Conservation (phyloP, 345 rosid species). For the Brassica juncea region DNA sequence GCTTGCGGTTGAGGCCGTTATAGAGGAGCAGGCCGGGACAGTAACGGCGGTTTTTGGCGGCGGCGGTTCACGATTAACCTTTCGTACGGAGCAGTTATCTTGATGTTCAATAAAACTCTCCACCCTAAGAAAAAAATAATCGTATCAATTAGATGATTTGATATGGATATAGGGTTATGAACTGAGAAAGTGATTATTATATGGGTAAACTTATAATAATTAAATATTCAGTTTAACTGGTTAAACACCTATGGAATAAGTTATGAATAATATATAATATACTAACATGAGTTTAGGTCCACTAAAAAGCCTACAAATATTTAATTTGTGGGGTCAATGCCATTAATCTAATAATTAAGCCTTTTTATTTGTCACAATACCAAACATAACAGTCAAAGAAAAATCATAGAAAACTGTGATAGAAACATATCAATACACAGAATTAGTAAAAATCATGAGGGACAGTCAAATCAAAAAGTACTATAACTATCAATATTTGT, state of each 20-base stretch:
- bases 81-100: conserved; percentile 63
- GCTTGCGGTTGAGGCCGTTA: conserved; percentile 75
- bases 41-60: conserved; percentile 41
- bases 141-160: conserved; percentile 1
- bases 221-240: background rate
- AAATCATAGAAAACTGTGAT: conserved; percentile 7
- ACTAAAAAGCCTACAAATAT: background rate
- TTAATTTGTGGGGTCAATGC: conserved; percentile 17
- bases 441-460: conserved; percentile 32
- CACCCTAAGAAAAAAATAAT: conserved; percentile 47
- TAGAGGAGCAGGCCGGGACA: conserved; percentile 60
- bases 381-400: conserved; percentile 22
- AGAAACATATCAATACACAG: conserved; percentile 19
- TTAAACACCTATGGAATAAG: background rate
- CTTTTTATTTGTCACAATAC: background rate
- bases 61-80: conserved; percentile 47
- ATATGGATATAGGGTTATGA: conserved; percentile 37
- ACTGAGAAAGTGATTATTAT: conserved; percentile 46
- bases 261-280: background rate
- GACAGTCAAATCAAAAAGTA: conserved; percentile 39
- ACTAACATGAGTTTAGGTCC: conserved; percentile 32
- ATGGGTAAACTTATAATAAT: conserved; percentile 17
- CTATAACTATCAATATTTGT: conserved; percentile 21
- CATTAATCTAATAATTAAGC: background rate
- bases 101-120: conserved; percentile 93